These are phyloP conservation scores for Lepidium didymum DNA, from an alignment of 345 rosid species.

Conservation along the genomic window DNA sequence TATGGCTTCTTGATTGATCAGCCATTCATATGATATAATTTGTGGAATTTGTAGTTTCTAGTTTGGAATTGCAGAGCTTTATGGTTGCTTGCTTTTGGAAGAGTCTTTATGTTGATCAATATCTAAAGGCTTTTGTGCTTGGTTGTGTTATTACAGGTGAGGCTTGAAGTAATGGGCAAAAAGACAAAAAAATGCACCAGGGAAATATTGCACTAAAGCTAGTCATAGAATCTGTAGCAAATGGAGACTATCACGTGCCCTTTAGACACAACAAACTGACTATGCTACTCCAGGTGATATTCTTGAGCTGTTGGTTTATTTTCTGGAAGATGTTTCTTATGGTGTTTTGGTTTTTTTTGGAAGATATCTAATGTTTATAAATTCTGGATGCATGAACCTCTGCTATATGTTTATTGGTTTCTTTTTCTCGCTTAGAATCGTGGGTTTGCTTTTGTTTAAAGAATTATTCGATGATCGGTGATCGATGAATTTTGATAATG, in stretches of 20 bases:
- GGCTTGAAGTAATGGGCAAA: slow-evolving; percentile 96
- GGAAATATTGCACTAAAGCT: slow-evolving; percentile 90
- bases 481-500: background rate
- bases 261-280: slow-evolving; percentile 95
- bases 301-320: too few relatives aligned
- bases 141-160: slow-evolving; percentile 39
- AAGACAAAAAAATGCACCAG: slow-evolving; percentile 85
- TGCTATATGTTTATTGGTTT: too few relatives aligned
- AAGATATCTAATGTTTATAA: too few relatives aligned
- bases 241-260: slow-evolving; percentile 97
- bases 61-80: too few relatives aligned
- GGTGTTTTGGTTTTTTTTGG: too few relatives aligned
- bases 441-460: slow-evolving; percentile 5
- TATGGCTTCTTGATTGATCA: background rate
- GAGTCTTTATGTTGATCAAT: background rate
- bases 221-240: slow-evolving; percentile 93
- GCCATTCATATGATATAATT: too few relatives aligned
- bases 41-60: too few relatives aligned
- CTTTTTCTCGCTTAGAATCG: background rate
- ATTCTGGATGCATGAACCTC: too few relatives aligned
- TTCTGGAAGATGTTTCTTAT: too few relatives aligned
- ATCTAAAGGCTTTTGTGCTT: background rate
- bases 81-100: too few relatives aligned
- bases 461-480: background rate
- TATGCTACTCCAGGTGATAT: slow-evolving; percentile 87